Evolutionary conservation across 1,139 yeast species (phyloP).

Genomic region (Pichiaceae sp.): DNA sequence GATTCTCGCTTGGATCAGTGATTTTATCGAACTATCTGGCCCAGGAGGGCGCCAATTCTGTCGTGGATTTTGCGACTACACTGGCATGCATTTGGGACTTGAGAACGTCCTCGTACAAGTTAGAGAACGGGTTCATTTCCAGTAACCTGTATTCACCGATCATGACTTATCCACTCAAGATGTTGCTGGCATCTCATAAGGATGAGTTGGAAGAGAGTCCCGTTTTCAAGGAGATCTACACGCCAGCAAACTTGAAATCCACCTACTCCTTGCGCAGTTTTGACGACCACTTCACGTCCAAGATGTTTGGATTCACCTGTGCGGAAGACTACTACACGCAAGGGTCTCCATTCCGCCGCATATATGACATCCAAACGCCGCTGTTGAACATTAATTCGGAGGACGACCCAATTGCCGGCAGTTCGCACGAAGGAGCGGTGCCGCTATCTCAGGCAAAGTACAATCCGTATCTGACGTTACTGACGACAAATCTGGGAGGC

Average conservation of each 20-base stretch:
- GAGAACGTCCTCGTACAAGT: slow-evolving; percentile 42
- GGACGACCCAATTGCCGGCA: slow-evolving; percentile 81
- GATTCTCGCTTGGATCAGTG: slow-evolving; percentile 86
- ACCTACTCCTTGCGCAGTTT: slow-evolving; percentile 41
- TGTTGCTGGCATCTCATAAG: slow-evolving; percentile 55
- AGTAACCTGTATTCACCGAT: slow-evolving; percentile 52
- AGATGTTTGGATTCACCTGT: slow-evolving; percentile 60
- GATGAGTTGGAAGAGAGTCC: slow-evolving; percentile 38
- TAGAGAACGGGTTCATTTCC: slow-evolving; percentile 52
- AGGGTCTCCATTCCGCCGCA: slow-evolving; percentile 55
- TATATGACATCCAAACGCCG: slow-evolving; percentile 56
- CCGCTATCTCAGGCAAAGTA: slow-evolving; percentile 52
- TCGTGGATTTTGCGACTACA: slow-evolving; percentile 56
- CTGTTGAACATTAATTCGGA: slow-evolving; percentile 56
- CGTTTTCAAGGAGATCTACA: slow-evolving; percentile 23
- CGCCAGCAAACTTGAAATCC: slow-evolving; percentile 7
- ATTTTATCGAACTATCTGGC: slow-evolving; percentile 75
- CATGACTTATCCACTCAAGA: slow-evolving; percentile 57
- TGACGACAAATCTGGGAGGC: slow-evolving; percentile 77
- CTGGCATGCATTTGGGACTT: slow-evolving; percentile 86
- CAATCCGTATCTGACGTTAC: slow-evolving; percentile 63
- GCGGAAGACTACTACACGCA: slow-evolving; percentile 67
- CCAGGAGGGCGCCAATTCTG: slow-evolving; percentile 47
- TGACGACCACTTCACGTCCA: slow-evolving; percentile 67
- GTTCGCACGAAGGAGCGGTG: slow-evolving; percentile 34